Conservation (phyloP, 2,329 filamentous ascomycete species). For the Chrysosporium keratinophilum region DNA sequence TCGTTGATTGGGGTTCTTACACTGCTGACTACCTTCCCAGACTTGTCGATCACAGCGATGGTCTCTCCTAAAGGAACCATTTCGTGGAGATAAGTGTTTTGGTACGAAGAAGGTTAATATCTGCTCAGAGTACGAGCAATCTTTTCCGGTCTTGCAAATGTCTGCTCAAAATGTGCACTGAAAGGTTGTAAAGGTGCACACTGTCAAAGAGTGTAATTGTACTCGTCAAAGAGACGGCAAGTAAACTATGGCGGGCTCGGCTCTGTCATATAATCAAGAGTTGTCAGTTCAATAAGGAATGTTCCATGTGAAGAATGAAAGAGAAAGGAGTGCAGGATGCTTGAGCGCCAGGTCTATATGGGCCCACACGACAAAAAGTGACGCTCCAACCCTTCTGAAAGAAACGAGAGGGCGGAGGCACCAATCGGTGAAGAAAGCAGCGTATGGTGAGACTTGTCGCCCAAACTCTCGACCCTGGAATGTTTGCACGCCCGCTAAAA, state of each 20-base stretch:
- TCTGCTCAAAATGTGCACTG: too few relatives aligned
- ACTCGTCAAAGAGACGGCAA: background rate
- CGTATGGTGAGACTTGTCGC: background rate
- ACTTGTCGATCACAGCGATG: conserved; percentile 81
- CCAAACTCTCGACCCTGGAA: background rate
- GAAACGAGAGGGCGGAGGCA: background rate
- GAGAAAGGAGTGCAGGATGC: background rate
- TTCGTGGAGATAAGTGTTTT: background rate
- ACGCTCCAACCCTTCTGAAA: background rate
- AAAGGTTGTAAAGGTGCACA: too few relatives aligned
- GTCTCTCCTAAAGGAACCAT: conserved; percentile 51
- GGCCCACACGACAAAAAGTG: background rate
- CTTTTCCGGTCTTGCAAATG: too few relatives aligned
- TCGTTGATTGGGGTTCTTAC: conserved; percentile 41
- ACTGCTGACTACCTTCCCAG: conserved; percentile 81
- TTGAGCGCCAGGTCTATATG: background rate
- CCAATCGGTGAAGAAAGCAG: conserved; percentile 5
- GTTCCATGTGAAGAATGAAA: background rate
- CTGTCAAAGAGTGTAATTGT: too few relatives aligned
- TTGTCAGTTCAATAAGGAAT: background rate
- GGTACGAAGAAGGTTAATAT: too few relatives aligned
- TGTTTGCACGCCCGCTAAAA: conserved; percentile 1
- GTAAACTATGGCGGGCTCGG: background rate
- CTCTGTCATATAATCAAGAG: background rate
- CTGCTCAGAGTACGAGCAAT: too few relatives aligned